Evolutionary conservation across 1,139 yeast genomes (phyloP), one percentile per base, ranked within the genome.

Genomic region (Candida tropicalis): DNA sequence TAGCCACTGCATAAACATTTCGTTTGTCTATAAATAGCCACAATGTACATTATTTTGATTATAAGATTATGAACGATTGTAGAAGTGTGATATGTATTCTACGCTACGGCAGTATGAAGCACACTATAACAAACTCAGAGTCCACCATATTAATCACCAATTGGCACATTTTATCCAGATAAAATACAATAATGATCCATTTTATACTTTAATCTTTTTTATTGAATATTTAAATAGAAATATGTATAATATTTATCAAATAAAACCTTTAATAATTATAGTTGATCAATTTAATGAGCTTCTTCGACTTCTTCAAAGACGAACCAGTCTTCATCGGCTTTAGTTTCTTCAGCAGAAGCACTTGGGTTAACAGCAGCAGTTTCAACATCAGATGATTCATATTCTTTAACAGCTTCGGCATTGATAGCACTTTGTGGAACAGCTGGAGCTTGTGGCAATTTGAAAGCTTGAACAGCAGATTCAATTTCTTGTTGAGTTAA

Each of bases 381-480:
- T 65, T 88, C 96, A 53, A 90, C 97, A 49, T 80, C 78, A 47
- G 84, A 74, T 42, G 81, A 53, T 64, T 86, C 93, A 75, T 91
- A 91, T 51, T 79, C 82, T 52, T 82, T 74, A 58, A 91, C 76
- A 50, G 88, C 86, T 49, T 84, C 84, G 51, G 88, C 79, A 58
- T 84, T 84, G 47, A 85, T 80, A 68, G 87, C 96, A 50, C 81
- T 74, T 54, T 79, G 69, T 57, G 97, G 96, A 41, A 75, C 69
- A 51, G 79, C 62, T 56, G 97, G 93, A 57, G 87, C 81, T 52
- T 77, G 62, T 56, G 97, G 96, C 55, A 82, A 76, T 50, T 77
- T 70, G 87, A 96, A 90, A 57, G 87, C 81, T 73, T 84, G 82
- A 56, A 90, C 95, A 53, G 85, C 79, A 51, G 83, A 82, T 62